phyloP scores from a whole-genome alignment of 1,284 basidiomycete species.

The Somion occarium region DNA sequence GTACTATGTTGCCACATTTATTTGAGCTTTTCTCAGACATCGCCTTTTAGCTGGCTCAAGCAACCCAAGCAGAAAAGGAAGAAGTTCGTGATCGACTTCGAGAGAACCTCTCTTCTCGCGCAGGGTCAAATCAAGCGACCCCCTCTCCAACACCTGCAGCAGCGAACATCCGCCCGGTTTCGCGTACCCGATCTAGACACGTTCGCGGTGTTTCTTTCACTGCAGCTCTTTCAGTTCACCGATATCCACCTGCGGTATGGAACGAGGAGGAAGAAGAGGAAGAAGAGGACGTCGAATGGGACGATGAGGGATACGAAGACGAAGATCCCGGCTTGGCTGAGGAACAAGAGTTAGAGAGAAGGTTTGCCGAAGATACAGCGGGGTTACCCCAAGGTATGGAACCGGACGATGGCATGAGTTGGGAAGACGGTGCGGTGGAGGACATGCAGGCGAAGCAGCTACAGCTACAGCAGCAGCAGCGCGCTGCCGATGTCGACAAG shows the following conservation, averaged over 20 bases:
- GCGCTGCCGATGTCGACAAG: constrained; percentile 11
- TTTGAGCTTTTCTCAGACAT: constrained; percentile 3
- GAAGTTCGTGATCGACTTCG: constrained; percentile 47
- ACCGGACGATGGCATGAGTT: constrained; percentile 70
- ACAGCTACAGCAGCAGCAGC: constrained; percentile 15
- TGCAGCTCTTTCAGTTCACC: constrained; percentile 52
- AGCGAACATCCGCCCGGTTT: constrained; percentile 15
- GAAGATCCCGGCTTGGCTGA: constrained; percentile 61
- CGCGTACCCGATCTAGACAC: constrained; percentile 18
- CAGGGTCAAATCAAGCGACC: constrained; percentile 37
- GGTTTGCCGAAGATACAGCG: constrained; percentile 10
- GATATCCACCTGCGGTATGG: constrained; percentile 80
- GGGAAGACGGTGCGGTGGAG: constrained; percentile 62
- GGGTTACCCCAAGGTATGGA: constrained; percentile 39
- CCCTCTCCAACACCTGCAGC: constrained; percentile 42
- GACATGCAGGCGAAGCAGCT: constrained; percentile 36
- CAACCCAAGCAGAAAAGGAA: constrained; percentile 63
- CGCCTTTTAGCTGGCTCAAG: constrained; percentile 56
- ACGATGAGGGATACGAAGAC: constrained; percentile 67
- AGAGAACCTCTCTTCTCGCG: constrained; percentile 44
- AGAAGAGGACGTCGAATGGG: constrained; percentile 69
- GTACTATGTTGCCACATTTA: constrained; percentile 27
- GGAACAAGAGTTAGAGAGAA: constrained; percentile 32
- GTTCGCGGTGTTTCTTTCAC: constrained; percentile 53
- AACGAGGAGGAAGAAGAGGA: constrained; percentile 77